A percentile compares a stretch with the other conserved stretches of the same genome.
Conservation (phyloP, 148 eudicot species). For the Pouteria glomerata region DNA sequence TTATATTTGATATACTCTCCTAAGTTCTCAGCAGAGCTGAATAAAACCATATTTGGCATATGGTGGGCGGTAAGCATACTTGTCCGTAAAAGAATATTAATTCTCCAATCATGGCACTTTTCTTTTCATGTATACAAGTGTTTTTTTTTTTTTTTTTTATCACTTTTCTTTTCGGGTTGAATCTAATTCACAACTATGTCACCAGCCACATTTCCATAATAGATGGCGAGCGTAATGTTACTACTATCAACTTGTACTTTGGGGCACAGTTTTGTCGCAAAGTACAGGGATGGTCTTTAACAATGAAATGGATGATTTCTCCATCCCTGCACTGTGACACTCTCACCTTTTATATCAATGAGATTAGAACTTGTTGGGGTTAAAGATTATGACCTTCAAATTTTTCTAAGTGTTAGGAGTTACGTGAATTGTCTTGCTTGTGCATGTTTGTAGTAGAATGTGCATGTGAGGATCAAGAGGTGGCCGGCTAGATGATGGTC, state of each 20-base stretch:
- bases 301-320: constrained; percentile 57
- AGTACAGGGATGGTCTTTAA: constrained; percentile 40
- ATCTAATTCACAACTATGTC: constrained; percentile 35
- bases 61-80: constrained; percentile 21
- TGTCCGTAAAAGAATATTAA: background rate
- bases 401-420: too few relatives aligned
- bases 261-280: constrained; percentile 33
- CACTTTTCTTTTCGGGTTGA: constrained; percentile 23
- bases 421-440: too few relatives aligned
- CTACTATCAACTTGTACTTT: constrained; percentile 31
- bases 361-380: too few relatives aligned
- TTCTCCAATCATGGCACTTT: too few relatives aligned
- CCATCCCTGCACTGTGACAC: constrained; percentile 33
- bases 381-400: too few relatives aligned
- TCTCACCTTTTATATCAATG: too few relatives aligned
- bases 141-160: too few relatives aligned
- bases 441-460: too few relatives aligned
- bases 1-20: constrained; percentile 34
- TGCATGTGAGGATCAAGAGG: too few relatives aligned
- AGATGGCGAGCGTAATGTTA: constrained; percentile 32
- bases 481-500: too few relatives aligned
- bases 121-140: too few relatives aligned
- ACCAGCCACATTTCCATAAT: constrained; percentile 51
- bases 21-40: constrained; percentile 27
- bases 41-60: constrained; percentile 36